Conservation (phyloP, 2,329 filamentous ascomycete species). For the Raffaelea albimanens region DNA sequence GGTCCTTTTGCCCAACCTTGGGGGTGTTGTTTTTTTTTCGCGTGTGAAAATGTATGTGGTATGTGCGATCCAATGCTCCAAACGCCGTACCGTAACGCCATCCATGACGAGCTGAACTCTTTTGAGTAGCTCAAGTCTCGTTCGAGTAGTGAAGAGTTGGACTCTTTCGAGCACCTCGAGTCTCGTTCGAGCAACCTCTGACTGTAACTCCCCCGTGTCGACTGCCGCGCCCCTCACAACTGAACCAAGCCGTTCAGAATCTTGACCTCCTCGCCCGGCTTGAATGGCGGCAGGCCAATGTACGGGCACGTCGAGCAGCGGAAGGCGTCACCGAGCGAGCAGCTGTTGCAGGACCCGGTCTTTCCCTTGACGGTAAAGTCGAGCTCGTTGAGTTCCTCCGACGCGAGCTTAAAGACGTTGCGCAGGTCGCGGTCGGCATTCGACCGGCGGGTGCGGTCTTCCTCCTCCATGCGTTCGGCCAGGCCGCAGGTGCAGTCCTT, state of each 20-base stretch:
- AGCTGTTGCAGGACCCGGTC: slow-evolving; percentile 81
- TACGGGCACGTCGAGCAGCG: slow-evolving; percentile 68
- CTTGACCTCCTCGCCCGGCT: slow-evolving; percentile 88
- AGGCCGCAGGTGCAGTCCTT: slow-evolving; percentile 97
- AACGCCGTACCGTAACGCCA: too few species aligned
- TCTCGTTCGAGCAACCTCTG: too few species aligned
- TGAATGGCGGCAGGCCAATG: slow-evolving; percentile 89
- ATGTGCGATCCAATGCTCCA: too few species aligned
- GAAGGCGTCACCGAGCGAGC: slow-evolving; percentile 85
- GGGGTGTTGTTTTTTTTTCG: too few species aligned
- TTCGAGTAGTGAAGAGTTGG: too few species aligned
- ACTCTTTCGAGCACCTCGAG: too few species aligned
- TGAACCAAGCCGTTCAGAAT: slow-evolving; percentile 81
- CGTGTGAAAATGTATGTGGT: too few species aligned
- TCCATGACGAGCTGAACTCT: too few species aligned
- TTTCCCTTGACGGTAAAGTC: slow-evolving; percentile 98
- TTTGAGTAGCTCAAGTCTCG: too few species aligned
- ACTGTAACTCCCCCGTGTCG: too few species aligned
- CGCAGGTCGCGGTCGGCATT: slow-evolving; percentile 21
- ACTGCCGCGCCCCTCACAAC: slow-evolving; percentile 45
- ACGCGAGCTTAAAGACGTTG: slow-evolving; percentile 55
- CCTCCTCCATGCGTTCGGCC: slow-evolving; percentile 73
- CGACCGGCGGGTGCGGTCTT: slow-evolving; percentile 47
- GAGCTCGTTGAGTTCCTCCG: slow-evolving; percentile 76
- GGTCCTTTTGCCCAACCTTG: too few species aligned